Base-by-base conservation (phyloP, 441 rosid genomes). In the Adansonia madagascariensis region DNA sequence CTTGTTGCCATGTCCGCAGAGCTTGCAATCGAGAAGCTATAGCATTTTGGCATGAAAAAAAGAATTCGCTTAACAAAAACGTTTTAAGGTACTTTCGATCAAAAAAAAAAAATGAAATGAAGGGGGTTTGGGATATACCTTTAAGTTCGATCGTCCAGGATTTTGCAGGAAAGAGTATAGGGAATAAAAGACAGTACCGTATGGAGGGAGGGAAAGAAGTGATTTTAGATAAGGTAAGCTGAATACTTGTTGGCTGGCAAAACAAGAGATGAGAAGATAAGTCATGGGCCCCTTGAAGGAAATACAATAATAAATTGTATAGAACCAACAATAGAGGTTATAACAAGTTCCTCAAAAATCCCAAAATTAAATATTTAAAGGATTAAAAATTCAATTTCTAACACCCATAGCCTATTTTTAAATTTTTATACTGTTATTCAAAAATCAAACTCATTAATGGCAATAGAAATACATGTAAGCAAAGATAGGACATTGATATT, bases 1-100 rank as follows among this genome's bases (percentile, higher is more conserved):
- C 65, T 24, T 53, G 88, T 73, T 27, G 91, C 88, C 91, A 87
- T 87, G 41, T 55, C 73, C 79, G 59, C 56, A 17, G 56, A 24
- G 44, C 55, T 52, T 20, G 49, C n/a, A 11, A 56, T 22, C 2
- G 17, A 46, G 18, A 49, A 46, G 52, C 61, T 31, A 46, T 46
- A 68, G 35, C 72, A 12, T 12, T 46, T 68, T 46, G 55, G 72
- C 53, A 63, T n/a, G 11, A 18, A 0, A 7, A 12, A 60, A 41
- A 18, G 61, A 17, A 56, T 12, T 17, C 15, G 15, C 22, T n/a
- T 18, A 66, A n/a, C 10, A 41, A 39, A 41, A 12, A 10, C 73
- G 31, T 11, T 44, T 22, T 9, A 56, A 59, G 31, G 2, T 17
- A 8, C 15, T 17, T 67, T 18, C 5, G 9, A 15, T 27, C 27